These are phyloP conservation scores for Phytophthora lateralis DNA, from an alignment of 352 stramenopile genomes.

Conservation along the genomic window DNA sequence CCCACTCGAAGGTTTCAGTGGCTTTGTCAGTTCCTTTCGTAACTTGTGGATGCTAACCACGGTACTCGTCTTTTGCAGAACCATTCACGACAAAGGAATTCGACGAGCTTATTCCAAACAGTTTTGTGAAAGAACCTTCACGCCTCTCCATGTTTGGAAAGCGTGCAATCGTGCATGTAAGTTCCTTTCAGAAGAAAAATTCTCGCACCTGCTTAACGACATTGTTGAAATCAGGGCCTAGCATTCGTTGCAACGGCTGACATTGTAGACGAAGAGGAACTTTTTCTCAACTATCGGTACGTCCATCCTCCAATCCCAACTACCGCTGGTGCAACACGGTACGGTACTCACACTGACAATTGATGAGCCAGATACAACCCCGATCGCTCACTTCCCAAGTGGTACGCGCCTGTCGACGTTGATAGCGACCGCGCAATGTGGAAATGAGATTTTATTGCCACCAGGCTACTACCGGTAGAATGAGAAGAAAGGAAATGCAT, in stretches of 20 bases:
- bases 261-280: conserved; percentile 80
- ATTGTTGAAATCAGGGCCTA: conserved; percentile 49
- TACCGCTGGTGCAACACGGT: neutral
- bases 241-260: conserved; percentile 78
- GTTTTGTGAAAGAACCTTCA: conserved; percentile 80
- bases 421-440: conserved; percentile 86
- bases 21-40: neutral
- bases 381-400: conserved; percentile 66
- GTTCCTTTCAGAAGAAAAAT: conserved; percentile 5
- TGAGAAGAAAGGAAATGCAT: conserved; percentile 37
- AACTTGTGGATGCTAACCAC: neutral
- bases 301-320: conserved; percentile 7
- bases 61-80: conserved; percentile 33
- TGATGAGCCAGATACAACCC: conserved; percentile 72
- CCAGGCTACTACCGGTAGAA: neutral
- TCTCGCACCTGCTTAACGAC: neutral
- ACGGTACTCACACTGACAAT: conserved; percentile 4
- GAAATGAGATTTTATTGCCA: conserved; percentile 49
- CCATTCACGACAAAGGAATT: conserved; percentile 68
- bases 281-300: conserved; percentile 86
- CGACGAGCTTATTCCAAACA: conserved; percentile 81
- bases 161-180: conserved; percentile 83
- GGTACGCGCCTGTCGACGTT: conserved; percentile 84
- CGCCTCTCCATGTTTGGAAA: conserved; percentile 86
- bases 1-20: conserved; percentile 54